Conservation (phyloP, 176 grass and related monocot genomes). For the Dactylis glomerata region DNA sequence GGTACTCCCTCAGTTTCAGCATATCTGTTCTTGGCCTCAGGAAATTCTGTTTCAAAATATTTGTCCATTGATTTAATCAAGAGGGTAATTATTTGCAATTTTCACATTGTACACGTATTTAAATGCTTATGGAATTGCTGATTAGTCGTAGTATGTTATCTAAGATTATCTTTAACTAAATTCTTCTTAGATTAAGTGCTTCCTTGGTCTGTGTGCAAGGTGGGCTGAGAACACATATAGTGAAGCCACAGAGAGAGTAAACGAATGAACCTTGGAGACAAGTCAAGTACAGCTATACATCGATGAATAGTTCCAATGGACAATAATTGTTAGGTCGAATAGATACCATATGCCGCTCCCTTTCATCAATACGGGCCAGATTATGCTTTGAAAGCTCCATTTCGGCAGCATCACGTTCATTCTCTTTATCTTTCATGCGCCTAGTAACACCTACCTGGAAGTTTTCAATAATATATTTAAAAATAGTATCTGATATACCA, state of each 20-base stretch:
- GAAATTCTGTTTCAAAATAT: background rate
- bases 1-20: background rate
- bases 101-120: background rate
- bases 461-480: background rate
- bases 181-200: background rate
- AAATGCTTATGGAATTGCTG: background rate
- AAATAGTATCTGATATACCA: constrained; percentile 19
- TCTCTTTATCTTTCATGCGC: constrained; percentile 84
- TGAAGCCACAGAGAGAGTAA: background rate
- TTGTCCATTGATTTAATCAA: background rate
- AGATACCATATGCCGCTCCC: constrained; percentile 71
- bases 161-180: background rate
- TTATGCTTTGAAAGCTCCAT: constrained; percentile 75
- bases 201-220: background rate
- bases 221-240: background rate
- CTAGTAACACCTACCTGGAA: constrained; percentile 65
- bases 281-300: background rate
- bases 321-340: background rate
- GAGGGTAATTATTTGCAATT: background rate
- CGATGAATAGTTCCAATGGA: background rate
- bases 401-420: constrained; percentile 64
- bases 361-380: constrained; percentile 84
- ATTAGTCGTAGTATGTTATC: background rate
- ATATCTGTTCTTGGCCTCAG: background rate
- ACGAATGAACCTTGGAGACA: constrained; percentile 8